phyloP scores from a whole-genome alignment of 495 filamentous ascomycete genomes.

The Aspergillus taichungensis region DNA sequence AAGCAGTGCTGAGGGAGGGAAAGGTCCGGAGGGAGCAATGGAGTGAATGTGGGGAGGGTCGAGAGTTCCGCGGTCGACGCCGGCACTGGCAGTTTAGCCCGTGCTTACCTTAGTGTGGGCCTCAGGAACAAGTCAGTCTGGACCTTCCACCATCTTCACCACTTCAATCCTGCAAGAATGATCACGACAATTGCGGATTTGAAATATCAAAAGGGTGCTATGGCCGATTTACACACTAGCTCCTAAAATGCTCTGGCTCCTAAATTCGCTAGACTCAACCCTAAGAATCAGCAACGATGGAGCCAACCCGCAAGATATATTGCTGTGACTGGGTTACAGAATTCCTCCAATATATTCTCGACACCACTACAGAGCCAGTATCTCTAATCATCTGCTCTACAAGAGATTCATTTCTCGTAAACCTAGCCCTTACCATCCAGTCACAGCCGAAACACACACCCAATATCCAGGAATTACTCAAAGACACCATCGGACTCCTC shows the following conservation, averaged over 20 bases:
- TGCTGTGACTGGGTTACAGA: slow-evolving; percentile 32
- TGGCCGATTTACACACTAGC: too few relatives aligned
- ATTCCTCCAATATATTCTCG: slow-evolving; percentile 56
- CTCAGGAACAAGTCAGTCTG: too few relatives aligned
- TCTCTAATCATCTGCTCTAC: slow-evolving; percentile 62
- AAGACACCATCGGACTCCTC: slow-evolving; percentile 60
- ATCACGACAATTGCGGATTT: too few relatives aligned
- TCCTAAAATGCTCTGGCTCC: too few relatives aligned
- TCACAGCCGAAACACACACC: slow-evolving; percentile 9
- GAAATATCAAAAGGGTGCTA: too few relatives aligned
- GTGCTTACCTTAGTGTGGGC: too few relatives aligned
- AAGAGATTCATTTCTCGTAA: slow-evolving; percentile 52
- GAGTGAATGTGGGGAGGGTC: slow-evolving; percentile 10
- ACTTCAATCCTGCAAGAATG: background rate
- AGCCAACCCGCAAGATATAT: slow-evolving; percentile 15
- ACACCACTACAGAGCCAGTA: slow-evolving; percentile 45
- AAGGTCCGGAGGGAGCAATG: slow-evolving; percentile 10
- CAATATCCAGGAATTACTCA: slow-evolving; percentile 36
- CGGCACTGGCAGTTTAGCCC: background rate
- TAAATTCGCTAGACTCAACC: background rate
- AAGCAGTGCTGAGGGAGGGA: slow-evolving; percentile 9
- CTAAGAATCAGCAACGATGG: slow-evolving; percentile 10
- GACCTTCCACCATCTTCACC: too few relatives aligned
- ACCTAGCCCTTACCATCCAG: slow-evolving; percentile 27
- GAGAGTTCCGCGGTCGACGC: background rate